Conservation (phyloP, 2,329 filamentous ascomycete species). For the Ophiosphaerella herpotricha region DNA sequence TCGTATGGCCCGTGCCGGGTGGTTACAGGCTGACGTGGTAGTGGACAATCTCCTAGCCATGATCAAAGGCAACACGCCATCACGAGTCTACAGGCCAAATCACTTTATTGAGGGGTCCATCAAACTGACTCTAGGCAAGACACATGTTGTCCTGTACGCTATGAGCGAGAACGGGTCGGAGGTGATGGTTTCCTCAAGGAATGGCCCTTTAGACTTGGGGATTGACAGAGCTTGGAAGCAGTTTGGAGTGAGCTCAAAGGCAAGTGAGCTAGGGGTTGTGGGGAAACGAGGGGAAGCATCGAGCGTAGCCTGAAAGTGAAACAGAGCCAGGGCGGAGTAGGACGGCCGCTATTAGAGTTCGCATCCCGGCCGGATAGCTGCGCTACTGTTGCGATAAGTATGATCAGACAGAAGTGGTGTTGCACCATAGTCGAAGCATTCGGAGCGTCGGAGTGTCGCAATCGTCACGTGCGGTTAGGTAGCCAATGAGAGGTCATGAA, state of each 20-base stretch:
- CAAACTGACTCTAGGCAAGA: constrained; percentile 24
- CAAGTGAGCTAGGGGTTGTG: too few relatives aligned
- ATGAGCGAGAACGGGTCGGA: not conserved
- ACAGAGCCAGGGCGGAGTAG: too few relatives aligned
- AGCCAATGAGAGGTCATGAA: too few relatives aligned
- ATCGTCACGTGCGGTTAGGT: too few relatives aligned
- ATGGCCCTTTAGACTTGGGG: not conserved
- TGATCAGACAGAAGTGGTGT: too few relatives aligned
- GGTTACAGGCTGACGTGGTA: constrained; percentile 58
- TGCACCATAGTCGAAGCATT: too few relatives aligned
- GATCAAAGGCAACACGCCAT: constrained; percentile 34
- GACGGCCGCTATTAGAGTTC: too few relatives aligned
- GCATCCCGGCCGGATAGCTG: too few relatives aligned
- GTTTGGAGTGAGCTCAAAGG: not conserved
- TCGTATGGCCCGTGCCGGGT: constrained; percentile 60
- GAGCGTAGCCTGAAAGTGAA: too few relatives aligned
- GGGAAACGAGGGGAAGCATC: too few relatives aligned
- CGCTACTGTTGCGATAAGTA: too few relatives aligned
- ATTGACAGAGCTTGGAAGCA: not conserved
- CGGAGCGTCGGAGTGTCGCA: too few relatives aligned
- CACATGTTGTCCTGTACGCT: not conserved
- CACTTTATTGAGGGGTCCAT: constrained; percentile 20
- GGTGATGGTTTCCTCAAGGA: not conserved
- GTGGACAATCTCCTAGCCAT: constrained; percentile 60
- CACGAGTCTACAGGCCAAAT: constrained; percentile 13